phyloP scores from a whole-genome alignment of 139 green algal genomes.

The Diplosphaera chodatii region DNA sequence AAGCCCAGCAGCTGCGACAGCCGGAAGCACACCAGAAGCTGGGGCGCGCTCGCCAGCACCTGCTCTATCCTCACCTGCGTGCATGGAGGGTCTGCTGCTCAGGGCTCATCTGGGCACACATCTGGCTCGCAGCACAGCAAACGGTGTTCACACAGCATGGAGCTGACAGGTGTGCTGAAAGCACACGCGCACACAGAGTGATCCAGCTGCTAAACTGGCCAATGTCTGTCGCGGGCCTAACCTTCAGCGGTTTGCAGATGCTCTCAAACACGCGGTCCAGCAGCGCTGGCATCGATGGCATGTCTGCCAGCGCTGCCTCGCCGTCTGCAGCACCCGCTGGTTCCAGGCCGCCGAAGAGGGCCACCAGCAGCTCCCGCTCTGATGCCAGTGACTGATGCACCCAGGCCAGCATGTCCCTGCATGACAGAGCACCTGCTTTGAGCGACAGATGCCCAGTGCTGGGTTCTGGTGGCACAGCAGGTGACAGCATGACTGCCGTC shows the following conservation, averaged over 20 bases:
- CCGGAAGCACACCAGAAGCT: constrained; percentile 72
- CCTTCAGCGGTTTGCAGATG: constrained; percentile 88
- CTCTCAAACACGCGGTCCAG: constrained; percentile 92
- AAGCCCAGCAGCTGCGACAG: constrained; percentile 77
- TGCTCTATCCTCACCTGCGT: constrained; percentile 72
- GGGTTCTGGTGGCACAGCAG: too few relatives aligned
- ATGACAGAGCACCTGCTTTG: too few relatives aligned
- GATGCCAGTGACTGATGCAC: constrained; percentile 83
- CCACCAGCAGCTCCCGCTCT: constrained; percentile 83
- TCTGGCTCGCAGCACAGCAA: too few relatives aligned
- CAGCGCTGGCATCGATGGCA: constrained; percentile 50
- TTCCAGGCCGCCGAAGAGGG: constrained; percentile 77
- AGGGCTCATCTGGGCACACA: too few relatives aligned
- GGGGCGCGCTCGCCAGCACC: constrained; percentile 67
- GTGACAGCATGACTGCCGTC: too few relatives aligned
- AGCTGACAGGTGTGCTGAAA: too few relatives aligned
- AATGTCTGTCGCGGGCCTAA: too few relatives aligned
- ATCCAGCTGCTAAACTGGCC: too few relatives aligned
- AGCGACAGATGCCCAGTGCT: too few relatives aligned
- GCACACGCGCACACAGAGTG: too few relatives aligned
- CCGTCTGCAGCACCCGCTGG: neutral
- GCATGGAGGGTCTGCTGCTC: too few relatives aligned
- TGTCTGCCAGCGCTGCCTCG: constrained; percentile 11
- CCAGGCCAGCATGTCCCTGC: constrained; percentile 95
- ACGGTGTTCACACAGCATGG: too few relatives aligned